Percentiles rank a stretch among this genome's conserved stretches.
Conservation (phyloP, 139 green algal species). For the Closterium sp. region DNA sequence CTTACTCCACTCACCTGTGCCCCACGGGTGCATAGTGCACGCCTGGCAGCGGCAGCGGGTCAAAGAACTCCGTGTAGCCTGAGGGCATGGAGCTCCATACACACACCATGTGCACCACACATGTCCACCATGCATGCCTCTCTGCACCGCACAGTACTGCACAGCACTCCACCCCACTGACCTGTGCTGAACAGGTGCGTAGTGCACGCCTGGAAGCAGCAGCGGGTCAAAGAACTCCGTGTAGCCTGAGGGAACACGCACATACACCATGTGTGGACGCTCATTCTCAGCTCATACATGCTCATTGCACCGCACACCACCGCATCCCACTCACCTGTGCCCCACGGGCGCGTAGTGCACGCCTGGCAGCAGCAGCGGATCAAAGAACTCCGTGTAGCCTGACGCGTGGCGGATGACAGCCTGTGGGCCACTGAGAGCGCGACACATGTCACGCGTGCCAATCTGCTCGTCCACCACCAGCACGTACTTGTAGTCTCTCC, state of each 20-base stretch:
- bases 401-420: slow-evolving; percentile 21
- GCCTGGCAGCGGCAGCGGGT: slow-evolving; percentile 2
- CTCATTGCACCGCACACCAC: too few relatives aligned
- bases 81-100: not conserved
- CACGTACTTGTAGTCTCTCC: slow-evolving; percentile 9
- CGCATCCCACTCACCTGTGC: not conserved
- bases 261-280: too few relatives aligned
- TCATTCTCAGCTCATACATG: too few relatives aligned
- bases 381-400: slow-evolving; percentile 20
- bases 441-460: slow-evolving; percentile 14
- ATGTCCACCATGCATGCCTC: too few relatives aligned
- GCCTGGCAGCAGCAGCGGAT: slow-evolving; percentile 12
- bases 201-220: not conserved
- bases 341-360: not conserved
- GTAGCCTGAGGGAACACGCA: not conserved
- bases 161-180: too few relatives aligned
- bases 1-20: slow-evolving; percentile 8
- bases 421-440: slow-evolving; percentile 5
- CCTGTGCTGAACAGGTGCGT: too few relatives aligned
- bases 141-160: too few relatives aligned
- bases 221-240: slow-evolving; percentile 10
- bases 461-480: slow-evolving; percentile 26
- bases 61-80: slow-evolving; percentile 6
- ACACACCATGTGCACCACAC: too few relatives aligned
- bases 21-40: not conserved